Percentiles rank a stretch among this genome's conserved stretches.
phyloP scores from a whole-genome alignment of 306 rosid genomes.

The Psophocarpus tetragonolobus region DNA sequence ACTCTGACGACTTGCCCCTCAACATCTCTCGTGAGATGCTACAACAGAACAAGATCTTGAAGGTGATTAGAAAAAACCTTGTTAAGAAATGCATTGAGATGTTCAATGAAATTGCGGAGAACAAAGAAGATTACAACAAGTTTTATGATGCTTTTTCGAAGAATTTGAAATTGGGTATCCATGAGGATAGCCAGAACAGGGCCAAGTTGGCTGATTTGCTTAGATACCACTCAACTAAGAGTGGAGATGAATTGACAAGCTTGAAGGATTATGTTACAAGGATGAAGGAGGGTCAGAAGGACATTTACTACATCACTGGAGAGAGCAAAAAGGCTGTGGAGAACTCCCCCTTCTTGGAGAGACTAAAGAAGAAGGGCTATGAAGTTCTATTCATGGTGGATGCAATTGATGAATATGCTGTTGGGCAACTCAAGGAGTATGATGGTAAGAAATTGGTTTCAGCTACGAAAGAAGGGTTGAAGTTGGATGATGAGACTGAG shows the following conservation, averaged over 20 bases:
- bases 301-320: slow-evolving; percentile 70
- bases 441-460: slow-evolving; percentile 75
- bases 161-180: slow-evolving; percentile 70
- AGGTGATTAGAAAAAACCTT: slow-evolving; percentile 69
- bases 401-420: slow-evolving; percentile 68
- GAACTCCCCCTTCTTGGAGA: slow-evolving; percentile 74
- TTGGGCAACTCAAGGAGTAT: slow-evolving; percentile 68
- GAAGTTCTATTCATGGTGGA: slow-evolving; percentile 76
- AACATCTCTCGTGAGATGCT: slow-evolving; percentile 75
- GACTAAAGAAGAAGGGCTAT: slow-evolving; percentile 66
- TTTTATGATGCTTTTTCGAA: slow-evolving; percentile 72
- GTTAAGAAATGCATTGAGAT: slow-evolving; percentile 80
- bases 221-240: slow-evolving; percentile 65
- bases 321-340: slow-evolving; percentile 76
- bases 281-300: slow-evolving; percentile 78
- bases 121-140: slow-evolving; percentile 65
- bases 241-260: slow-evolving; percentile 73
- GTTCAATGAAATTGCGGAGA: slow-evolving; percentile 76
- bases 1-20: slow-evolving; percentile 73
- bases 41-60: slow-evolving; percentile 72
- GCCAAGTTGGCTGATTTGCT: slow-evolving; percentile 65
- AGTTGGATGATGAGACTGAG: slow-evolving; percentile 61
- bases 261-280: slow-evolving; percentile 70
- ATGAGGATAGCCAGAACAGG: slow-evolving; percentile 77
- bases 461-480: slow-evolving; percentile 71